phyloP scores from a whole-genome alignment of 768 basidiomycete genomes.

The Kwoniella shandongensis region DNA sequence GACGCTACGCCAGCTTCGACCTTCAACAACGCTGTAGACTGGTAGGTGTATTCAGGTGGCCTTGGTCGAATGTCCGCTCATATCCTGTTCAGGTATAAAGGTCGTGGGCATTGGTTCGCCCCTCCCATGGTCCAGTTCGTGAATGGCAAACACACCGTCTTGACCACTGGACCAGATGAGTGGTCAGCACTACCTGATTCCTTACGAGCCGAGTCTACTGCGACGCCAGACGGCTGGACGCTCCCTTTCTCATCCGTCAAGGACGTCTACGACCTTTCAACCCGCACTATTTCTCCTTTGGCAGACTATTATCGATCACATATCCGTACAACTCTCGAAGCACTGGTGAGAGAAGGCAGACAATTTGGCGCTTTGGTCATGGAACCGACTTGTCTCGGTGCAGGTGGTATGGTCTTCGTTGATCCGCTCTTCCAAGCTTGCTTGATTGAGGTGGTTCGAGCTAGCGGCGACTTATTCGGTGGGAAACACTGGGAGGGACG shows the following conservation, averaged over 20 bases:
- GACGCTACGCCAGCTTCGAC: slow-evolving; percentile 84
- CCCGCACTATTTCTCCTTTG: slow-evolving; percentile 63
- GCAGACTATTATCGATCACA: slow-evolving; percentile 65
- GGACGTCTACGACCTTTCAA: slow-evolving; percentile 69
- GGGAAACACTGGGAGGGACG: slow-evolving; percentile 29
- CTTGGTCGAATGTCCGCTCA: no score
- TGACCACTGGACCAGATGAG: slow-evolving; percentile 39
- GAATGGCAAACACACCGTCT: slow-evolving; percentile 58
- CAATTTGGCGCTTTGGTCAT: slow-evolving; percentile 69
- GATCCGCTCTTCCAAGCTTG: slow-evolving; percentile 94
- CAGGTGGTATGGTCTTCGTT: slow-evolving; percentile 95
- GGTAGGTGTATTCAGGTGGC: slow-evolving; percentile 55
- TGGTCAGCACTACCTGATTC: slow-evolving; percentile 39
- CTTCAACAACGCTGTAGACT: slow-evolving; percentile 78
- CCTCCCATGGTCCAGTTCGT: slow-evolving; percentile 74
- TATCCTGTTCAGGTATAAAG: slow-evolving; percentile 60
- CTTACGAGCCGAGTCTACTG: background rate
- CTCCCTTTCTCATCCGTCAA: slow-evolving; percentile 58
- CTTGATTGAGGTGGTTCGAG: slow-evolving; percentile 75
- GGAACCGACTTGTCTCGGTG: slow-evolving; percentile 90
- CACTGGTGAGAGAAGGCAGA: slow-evolving; percentile 55
- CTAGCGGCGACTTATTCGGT: slow-evolving; percentile 52
- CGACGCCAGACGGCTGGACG: slow-evolving; percentile 31
- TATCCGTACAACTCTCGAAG: slow-evolving; percentile 61
- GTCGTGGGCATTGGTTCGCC: slow-evolving; percentile 91